phyloP scores from a whole-genome alignment of 192 early-diverging fungal genomes.

The Umbelopsis vinacea region DNA sequence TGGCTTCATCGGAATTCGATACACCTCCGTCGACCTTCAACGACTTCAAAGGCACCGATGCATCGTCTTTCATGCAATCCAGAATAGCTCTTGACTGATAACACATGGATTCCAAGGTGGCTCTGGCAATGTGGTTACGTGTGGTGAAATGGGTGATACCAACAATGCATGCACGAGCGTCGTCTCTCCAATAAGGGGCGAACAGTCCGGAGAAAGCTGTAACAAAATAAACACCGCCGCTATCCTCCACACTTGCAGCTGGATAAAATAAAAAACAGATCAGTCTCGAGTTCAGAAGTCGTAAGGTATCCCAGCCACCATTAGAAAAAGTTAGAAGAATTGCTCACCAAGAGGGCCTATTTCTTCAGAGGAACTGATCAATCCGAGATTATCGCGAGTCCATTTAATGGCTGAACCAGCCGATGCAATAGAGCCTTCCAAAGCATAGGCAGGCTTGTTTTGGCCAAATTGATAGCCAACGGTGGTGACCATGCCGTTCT shows the following conservation, averaged over 20 bases:
- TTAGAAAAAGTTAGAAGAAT: not conserved
- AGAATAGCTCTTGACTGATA: slow-evolving; percentile 88
- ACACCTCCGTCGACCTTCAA: slow-evolving; percentile 91
- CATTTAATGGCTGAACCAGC: slow-evolving; percentile 92
- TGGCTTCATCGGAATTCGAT: slow-evolving; percentile 83
- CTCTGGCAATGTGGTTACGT: slow-evolving; percentile 81
- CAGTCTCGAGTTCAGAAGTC: not conserved
- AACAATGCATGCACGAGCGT: slow-evolving; percentile 85
- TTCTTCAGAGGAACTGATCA: slow-evolving; percentile 75
- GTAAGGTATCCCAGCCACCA: not conserved
- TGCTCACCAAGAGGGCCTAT: slow-evolving; percentile 64
- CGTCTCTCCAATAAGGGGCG: slow-evolving; percentile 94
- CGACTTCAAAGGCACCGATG: slow-evolving; percentile 63
- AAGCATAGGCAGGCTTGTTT: slow-evolving; percentile 67
- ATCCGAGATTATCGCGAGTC: slow-evolving; percentile 84
- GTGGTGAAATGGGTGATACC: slow-evolving; percentile 91
- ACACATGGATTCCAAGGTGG: slow-evolving; percentile 86
- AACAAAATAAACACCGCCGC: slow-evolving; percentile 93
- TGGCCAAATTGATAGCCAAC: slow-evolving; percentile 91
- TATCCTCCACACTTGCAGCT: slow-evolving; percentile 71
- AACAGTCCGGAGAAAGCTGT: slow-evolving; percentile 93
- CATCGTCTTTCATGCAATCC: slow-evolving; percentile 85
- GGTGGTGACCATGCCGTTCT: slow-evolving; percentile 87
- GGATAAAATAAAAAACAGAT: not conserved
- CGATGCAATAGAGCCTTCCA: slow-evolving; percentile 91